Evolutionary conservation across 2,329 filamentous ascomycete genomes (phyloP).

Genomic region (Magnaporthiopsis rhizophila): DNA sequence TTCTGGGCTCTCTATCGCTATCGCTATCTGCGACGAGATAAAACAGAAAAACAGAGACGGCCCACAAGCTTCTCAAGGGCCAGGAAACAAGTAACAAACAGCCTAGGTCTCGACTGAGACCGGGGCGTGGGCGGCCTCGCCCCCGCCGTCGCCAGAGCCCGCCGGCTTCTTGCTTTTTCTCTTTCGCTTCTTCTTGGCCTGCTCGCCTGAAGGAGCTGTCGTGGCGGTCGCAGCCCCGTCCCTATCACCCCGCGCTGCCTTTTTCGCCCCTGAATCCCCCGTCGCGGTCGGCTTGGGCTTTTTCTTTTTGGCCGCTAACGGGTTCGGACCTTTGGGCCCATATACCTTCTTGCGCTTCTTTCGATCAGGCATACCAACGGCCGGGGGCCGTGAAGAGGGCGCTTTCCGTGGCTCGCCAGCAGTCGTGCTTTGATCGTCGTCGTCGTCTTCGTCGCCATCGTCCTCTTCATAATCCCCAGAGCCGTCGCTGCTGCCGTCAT

Average conservation of each 20-base stretch:
- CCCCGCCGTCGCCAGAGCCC: not conserved
- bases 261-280: not conserved
- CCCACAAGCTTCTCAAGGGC: not conserved
- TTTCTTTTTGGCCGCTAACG: constrained; percentile 25
- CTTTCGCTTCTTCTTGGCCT: constrained; percentile 17
- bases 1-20: not conserved
- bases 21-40: not conserved
- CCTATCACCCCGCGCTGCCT: not conserved
- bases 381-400: not conserved
- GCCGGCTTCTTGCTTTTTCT: constrained; percentile 15
- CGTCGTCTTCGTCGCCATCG: constrained; percentile 27
- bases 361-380: constrained; percentile 2
- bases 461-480: constrained; percentile 33
- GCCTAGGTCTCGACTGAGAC: not conserved
- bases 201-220: not conserved
- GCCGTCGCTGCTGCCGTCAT: constrained; percentile 26
- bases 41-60: not conserved
- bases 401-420: not conserved
- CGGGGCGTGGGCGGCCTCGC: not conserved
- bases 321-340: constrained; percentile 25
- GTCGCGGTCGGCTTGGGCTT: constrained; percentile 14
- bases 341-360: constrained; percentile 25
- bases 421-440: constrained; percentile 17
- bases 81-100: not conserved
- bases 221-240: not conserved